These are phyloP conservation scores for Xylaria polymorpha DNA, from an alignment of 2,329 filamentous ascomycete genomes.

Conservation along the genomic window DNA sequence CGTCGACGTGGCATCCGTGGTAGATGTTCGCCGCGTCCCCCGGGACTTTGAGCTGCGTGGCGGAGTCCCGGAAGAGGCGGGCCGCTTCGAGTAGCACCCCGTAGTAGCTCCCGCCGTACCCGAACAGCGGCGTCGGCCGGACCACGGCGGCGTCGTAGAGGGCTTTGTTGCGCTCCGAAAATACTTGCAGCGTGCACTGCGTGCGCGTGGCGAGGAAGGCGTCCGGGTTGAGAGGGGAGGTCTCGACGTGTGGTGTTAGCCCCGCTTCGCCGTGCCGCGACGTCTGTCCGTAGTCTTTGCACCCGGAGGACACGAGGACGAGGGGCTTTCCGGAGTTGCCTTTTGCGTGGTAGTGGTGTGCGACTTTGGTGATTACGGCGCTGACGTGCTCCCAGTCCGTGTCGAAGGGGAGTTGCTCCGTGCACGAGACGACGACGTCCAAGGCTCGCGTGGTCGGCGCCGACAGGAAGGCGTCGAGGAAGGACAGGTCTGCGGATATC, in stretches of 20 bases:
- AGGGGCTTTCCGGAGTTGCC: constrained; percentile 48
- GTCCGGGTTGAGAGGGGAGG: constrained; percentile 52
- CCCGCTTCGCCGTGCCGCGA: constrained; percentile 49
- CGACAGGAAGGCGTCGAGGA: constrained; percentile 41
- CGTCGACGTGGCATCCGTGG: constrained; percentile 62
- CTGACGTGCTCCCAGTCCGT: constrained; percentile 55
- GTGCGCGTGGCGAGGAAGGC: constrained; percentile 50
- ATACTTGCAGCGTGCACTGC: constrained; percentile 50
- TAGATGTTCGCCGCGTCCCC: constrained; percentile 54
- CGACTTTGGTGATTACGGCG: constrained; percentile 51
- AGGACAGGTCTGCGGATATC: constrained; percentile 48
- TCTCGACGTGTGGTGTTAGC: constrained; percentile 57
- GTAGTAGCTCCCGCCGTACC: constrained; percentile 59
- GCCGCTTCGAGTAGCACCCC: constrained; percentile 53
- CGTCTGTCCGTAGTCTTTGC: constrained; percentile 61
- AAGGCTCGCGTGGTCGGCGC: constrained; percentile 47
- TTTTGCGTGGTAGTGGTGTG: constrained; percentile 48
- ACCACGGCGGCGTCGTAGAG: constrained; percentile 58
- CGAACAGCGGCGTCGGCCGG: constrained; percentile 61
- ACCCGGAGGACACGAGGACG: constrained; percentile 60
- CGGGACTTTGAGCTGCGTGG: constrained; percentile 47
- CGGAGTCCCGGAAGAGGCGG: constrained; percentile 26
- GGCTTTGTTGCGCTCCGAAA: constrained; percentile 50
- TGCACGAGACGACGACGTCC: constrained; percentile 58
- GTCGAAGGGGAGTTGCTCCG: constrained; percentile 55